A percentile compares a stretch with the other conserved stretches of the same genome.
These are phyloP conservation scores for Pseudozyma hubeiensis DNA, from an alignment of 1,284 basidiomycete genomes.

Conservation along the genomic window DNA sequence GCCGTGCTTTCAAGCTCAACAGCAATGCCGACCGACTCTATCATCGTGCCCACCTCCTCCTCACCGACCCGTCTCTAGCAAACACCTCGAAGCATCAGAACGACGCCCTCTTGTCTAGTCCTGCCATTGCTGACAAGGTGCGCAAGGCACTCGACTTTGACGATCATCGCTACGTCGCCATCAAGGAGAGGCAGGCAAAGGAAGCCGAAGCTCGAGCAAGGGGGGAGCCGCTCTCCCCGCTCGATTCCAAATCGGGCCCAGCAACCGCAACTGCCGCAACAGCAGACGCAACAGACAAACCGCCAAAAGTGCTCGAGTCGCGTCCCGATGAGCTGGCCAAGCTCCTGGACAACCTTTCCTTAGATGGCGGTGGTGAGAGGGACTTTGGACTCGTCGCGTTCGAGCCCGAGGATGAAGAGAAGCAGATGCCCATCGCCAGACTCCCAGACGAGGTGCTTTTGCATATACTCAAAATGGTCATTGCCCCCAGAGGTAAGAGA, in stretches of 20 bases:
- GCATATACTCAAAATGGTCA: constrained; percentile 50
- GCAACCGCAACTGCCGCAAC: background rate
- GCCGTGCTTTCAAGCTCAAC: constrained; percentile 59
- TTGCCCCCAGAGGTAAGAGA: constrained; percentile 47
- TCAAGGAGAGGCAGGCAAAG: constrained; percentile 39
- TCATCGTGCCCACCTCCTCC: constrained; percentile 51
- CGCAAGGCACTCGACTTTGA: constrained; percentile 54
- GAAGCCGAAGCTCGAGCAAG: constrained; percentile 32
- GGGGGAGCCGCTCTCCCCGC: constrained; percentile 13
- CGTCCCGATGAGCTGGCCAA: constrained; percentile 43
- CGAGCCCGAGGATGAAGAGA: constrained; percentile 52
- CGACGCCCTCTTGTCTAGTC: constrained; percentile 41
- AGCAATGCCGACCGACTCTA: constrained; percentile 55
- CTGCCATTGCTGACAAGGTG: constrained; percentile 54
- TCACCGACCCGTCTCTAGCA: constrained; percentile 39
- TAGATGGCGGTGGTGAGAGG: constrained; percentile 40
- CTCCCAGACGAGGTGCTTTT: constrained; percentile 64
- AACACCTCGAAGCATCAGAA: constrained; percentile 30
- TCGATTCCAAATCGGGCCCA: background rate
- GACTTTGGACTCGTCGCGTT: constrained; percentile 43
- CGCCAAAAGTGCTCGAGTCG: constrained; percentile 6
- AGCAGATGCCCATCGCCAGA: constrained; percentile 37
- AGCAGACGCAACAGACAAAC: constrained; percentile 5
- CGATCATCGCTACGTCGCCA: constrained; percentile 49
- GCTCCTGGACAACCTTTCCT: constrained; percentile 38